A percentile compares a stretch with the other conserved stretches of the same genome.
These are phyloP conservation scores for Syzygium syzygioides DNA, from an alignment of 441 rosid species.

Conservation along the genomic window DNA sequence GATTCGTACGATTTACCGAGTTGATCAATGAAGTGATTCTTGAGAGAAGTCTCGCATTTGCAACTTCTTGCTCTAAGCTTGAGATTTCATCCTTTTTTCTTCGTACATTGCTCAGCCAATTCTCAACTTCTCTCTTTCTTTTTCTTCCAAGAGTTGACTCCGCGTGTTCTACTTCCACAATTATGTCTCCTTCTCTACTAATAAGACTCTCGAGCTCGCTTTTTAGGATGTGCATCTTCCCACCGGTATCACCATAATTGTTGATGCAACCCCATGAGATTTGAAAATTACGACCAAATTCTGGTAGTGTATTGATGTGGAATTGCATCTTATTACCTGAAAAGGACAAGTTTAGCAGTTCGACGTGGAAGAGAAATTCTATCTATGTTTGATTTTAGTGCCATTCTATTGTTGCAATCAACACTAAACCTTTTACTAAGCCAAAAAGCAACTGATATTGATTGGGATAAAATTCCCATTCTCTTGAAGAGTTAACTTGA, in stretches of 20 bases:
- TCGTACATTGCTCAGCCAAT: background rate
- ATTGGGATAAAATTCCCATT: background rate
- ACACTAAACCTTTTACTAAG: background rate
- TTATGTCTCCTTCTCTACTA: background rate
- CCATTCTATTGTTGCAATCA: background rate
- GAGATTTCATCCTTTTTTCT: background rate
- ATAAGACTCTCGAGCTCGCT: background rate
- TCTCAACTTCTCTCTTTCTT: background rate
- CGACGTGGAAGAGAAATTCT: background rate
- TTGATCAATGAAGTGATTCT: background rate
- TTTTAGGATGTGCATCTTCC: background rate
- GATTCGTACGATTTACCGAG: background rate
- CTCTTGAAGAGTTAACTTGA: background rate
- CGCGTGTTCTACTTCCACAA: background rate
- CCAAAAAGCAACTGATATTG: fast-evolving
- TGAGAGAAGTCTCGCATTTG: background rate
- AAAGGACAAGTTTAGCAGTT: background rate
- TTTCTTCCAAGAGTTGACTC: background rate
- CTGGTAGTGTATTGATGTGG: background rate
- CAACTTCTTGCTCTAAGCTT: background rate
- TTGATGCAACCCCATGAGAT: background rate
- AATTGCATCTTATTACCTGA: background rate
- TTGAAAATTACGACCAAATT: background rate
- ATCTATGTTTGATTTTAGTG: background rate
- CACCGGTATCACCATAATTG: background rate